A percentile compares a stretch with the other conserved stretches of the same genome.
phyloP scores from a whole-genome alignment of 1,284 basidiomycete genomes.

The Flammula alnicola region DNA sequence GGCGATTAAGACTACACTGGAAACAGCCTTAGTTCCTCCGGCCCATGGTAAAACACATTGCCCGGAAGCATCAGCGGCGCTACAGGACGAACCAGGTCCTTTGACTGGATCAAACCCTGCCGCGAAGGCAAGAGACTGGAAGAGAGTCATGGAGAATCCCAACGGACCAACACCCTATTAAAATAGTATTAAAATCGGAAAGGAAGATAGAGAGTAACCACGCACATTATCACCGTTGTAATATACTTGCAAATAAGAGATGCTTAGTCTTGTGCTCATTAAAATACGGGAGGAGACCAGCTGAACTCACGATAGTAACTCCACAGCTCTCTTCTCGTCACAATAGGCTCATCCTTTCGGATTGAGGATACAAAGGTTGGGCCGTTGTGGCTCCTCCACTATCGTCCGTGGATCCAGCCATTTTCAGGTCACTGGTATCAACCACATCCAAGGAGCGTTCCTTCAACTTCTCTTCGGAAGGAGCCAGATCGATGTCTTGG shows the following conservation, averaged over 20 bases:
- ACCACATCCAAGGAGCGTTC: not conserved
- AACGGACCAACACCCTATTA: constrained; percentile 65
- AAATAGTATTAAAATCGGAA: constrained; percentile 1
- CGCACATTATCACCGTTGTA: constrained; percentile 74
- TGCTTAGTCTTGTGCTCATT: not conserved
- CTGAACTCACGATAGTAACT: constrained; percentile 65
- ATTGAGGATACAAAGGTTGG: constrained; percentile 40
- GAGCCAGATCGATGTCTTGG: constrained; percentile 1
- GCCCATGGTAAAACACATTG: constrained; percentile 78
- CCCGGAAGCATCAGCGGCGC: constrained; percentile 55
- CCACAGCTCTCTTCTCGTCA: constrained; percentile 70
- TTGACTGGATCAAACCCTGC: constrained; percentile 71
- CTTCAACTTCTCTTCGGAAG: constrained; percentile 12
- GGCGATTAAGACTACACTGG: constrained; percentile 74
- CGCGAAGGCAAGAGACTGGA: constrained; percentile 69
- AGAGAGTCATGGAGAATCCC: constrained; percentile 70
- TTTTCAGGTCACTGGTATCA: not conserved
- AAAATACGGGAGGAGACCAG: not conserved
- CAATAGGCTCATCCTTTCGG: constrained; percentile 54
- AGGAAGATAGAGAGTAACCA: constrained; percentile 4
- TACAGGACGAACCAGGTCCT: constrained; percentile 72
- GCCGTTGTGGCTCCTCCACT: constrained; percentile 1
- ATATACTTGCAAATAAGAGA: constrained; percentile 51
- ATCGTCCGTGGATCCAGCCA: not conserved
- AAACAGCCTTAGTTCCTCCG: constrained; percentile 69